A percentile compares a stretch with the other conserved stretches of the same genome.
Conservation (phyloP, 1,284 basidiomycete genomes). For the Microbotryomycetes sp. region DNA sequence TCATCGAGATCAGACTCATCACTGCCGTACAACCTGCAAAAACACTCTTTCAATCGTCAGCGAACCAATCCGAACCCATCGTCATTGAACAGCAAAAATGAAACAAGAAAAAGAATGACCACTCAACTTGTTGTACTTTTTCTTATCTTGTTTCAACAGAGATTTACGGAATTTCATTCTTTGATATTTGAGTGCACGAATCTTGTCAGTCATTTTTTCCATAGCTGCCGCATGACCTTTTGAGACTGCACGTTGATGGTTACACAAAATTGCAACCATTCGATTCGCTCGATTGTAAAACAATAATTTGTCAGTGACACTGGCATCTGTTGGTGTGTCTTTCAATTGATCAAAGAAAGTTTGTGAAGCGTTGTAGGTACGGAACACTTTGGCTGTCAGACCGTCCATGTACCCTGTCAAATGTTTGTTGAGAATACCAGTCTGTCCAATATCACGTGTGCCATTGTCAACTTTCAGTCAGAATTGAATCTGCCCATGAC, state of each 20-base stretch:
- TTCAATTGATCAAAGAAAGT: constrained; percentile 87
- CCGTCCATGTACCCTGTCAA: constrained; percentile 88
- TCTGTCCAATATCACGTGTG: constrained; percentile 49
- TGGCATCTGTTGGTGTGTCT: constrained; percentile 61
- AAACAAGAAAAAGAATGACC: too few relatives aligned
- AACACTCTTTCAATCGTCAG: too few relatives aligned
- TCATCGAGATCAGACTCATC: constrained; percentile 91
- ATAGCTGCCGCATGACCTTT: constrained; percentile 87
- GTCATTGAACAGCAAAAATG: too few relatives aligned
- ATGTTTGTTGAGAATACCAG: constrained; percentile 78
- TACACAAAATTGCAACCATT: constrained; percentile 90
- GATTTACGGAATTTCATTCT: constrained; percentile 52
- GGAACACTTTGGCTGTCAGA: constrained; percentile 94
- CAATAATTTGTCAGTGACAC: constrained; percentile 84
- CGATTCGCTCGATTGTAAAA: constrained; percentile 94
- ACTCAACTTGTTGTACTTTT: constrained; percentile 65
- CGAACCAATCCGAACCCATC: too few relatives aligned
- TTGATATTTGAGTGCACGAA: constrained; percentile 77
- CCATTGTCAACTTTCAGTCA: background rate
- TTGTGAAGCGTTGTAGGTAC: constrained; percentile 94
- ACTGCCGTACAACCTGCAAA: constrained; percentile 46
- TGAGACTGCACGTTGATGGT: constrained; percentile 88
- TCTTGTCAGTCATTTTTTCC: constrained; percentile 81
- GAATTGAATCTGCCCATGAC: background rate
- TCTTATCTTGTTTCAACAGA: constrained; percentile 46